Percentiles rank a stretch among this genome's conserved stretches.
phyloP scores from a whole-genome alignment of 1,284 basidiomycete genomes.

The Xerocomus amazonicus region DNA sequence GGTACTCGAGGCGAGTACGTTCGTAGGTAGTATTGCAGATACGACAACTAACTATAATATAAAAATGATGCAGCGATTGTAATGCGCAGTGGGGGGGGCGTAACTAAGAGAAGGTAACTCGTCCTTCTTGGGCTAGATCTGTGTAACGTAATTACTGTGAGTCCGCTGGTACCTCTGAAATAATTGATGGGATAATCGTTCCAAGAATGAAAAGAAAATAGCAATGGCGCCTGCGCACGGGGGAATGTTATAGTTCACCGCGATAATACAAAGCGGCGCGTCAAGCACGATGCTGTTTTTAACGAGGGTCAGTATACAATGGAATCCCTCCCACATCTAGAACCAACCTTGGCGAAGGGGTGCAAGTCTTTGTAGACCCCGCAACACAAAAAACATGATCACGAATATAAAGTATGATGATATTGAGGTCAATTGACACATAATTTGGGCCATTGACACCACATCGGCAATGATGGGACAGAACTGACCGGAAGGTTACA shows the following conservation, averaged over 20 bases:
- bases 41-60: background rate
- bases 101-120: background rate
- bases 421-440: conserved; percentile 17
- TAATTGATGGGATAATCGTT: background rate
- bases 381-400: conserved; percentile 8
- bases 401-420: conserved; percentile 15
- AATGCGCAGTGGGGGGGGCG: background rate
- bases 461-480: conserved; percentile 22
- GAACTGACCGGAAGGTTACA: conserved; percentile 19
- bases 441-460: conserved; percentile 15
- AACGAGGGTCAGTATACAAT: background rate
- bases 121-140: background rate
- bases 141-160: background rate
- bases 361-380: conserved; percentile 2
- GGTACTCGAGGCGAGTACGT: no score
- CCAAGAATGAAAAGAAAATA: background rate
- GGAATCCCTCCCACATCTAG: background rate
- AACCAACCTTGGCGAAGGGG: conserved; percentile 16
- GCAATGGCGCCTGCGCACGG: background rate
- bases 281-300: conserved; percentile 7
- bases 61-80: background rate
- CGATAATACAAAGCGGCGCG: background rate
- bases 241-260: conserved; percentile 2
- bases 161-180: conserved; percentile 10
- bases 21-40: background rate